Evolutionary conservation across 2,329 filamentous ascomycete genomes (phyloP).

Genomic region (Lachnellula subtilissima): DNA sequence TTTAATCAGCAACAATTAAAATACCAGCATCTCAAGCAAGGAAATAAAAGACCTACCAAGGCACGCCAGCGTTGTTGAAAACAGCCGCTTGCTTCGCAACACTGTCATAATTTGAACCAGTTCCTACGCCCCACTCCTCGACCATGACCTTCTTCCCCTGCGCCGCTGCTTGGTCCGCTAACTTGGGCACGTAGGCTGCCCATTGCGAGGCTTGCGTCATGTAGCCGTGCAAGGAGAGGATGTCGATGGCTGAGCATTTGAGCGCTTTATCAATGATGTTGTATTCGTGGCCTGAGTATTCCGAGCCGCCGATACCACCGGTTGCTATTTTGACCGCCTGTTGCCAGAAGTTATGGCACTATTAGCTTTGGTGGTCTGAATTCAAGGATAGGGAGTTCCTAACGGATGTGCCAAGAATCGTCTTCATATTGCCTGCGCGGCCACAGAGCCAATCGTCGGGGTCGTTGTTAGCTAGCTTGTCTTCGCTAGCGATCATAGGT

Average conservation of each 20-base stretch:
- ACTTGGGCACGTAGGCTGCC: constrained; percentile 3
- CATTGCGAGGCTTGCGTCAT: constrained; percentile 7
- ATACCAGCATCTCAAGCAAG: not conserved
- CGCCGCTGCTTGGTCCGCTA: not conserved
- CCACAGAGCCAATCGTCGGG: constrained; percentile 12
- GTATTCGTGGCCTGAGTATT: constrained; percentile 8
- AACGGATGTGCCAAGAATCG: constrained; percentile 6
- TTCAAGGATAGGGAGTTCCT: not conserved
- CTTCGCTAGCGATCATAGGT: constrained; percentile 2
- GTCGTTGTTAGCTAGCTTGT: constrained; percentile 2
- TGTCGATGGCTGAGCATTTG: constrained; percentile 8
- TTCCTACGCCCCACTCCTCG: constrained; percentile 13
- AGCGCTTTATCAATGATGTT: constrained; percentile 11
- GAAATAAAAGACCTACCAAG: not conserved
- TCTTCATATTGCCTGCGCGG: constrained; percentile 1
- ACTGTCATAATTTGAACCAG: not conserved
- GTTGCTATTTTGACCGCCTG: constrained; percentile 9
- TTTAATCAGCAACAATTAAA: not conserved
- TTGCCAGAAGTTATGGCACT: not conserved
- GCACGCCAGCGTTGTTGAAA: constrained; percentile 7
- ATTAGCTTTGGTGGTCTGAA: not conserved
- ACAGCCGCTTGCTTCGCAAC: constrained; percentile 8
- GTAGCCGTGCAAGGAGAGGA: constrained; percentile 12
- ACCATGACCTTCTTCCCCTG: constrained; percentile 6
- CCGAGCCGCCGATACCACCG: constrained; percentile 9